Conservation (phyloP, 148 eudicot species). For the Beta vulgaris region DNA sequence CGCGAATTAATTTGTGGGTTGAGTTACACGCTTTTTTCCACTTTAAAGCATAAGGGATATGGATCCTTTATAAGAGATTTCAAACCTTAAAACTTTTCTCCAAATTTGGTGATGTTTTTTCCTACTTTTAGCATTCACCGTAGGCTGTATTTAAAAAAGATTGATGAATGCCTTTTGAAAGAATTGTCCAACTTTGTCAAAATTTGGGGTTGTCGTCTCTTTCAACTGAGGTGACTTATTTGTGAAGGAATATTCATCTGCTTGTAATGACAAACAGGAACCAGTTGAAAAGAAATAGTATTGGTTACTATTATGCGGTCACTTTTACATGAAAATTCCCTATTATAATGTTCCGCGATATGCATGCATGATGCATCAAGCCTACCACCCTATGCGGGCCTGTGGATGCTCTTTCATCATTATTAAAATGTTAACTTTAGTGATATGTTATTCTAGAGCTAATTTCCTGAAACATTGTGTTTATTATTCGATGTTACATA, state of each 20-base stretch:
- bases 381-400: not conserved
- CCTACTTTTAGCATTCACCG: constrained; percentile 4
- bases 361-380: not conserved
- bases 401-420: not conserved
- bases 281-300: constrained; percentile 7
- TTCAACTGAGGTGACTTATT: constrained; percentile 12
- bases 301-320: not conserved
- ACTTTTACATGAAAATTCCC: not conserved
- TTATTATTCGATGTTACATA: too few species aligned
- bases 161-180: constrained; percentile 12
- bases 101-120: not conserved
- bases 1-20: not conserved
- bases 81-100: not conserved
- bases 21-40: not conserved
- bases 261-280: constrained; percentile 20
- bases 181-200: not conserved
- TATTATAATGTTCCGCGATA: too few species aligned
- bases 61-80: not conserved
- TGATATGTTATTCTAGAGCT: too few species aligned
- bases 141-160: not conserved
- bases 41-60: not conserved
- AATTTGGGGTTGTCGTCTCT: constrained; percentile 7
- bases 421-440: too few species aligned
- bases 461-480: too few species aligned
- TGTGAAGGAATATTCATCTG: constrained; percentile 26